A percentile compares a stretch with the other conserved stretches of the same genome.
Evolutionary conservation across 2,329 filamentous ascomycete species (phyloP).

Genomic region (Cladosporium sp.): DNA sequence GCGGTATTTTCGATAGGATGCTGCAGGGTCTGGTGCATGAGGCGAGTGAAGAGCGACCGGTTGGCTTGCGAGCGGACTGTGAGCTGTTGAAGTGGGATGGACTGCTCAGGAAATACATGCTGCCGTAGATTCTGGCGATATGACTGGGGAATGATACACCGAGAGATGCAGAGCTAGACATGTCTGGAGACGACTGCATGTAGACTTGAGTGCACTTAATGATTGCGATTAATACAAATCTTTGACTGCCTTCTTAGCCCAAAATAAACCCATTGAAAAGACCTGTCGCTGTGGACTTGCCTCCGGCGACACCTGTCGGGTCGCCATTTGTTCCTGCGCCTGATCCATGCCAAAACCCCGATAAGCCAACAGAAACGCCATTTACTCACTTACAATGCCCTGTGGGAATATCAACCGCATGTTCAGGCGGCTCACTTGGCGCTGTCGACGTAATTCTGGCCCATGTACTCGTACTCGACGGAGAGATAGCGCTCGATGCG

Average conservation of each 20-base stretch:
- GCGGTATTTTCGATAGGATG: conserved; percentile 24
- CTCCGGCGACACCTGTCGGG: conserved; percentile 4
- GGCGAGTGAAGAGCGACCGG: conserved; percentile 14
- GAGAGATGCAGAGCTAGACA: conserved; percentile 5
- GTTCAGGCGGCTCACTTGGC: conserved; percentile 14
- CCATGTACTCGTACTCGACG: conserved; percentile 68
- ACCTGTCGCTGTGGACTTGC: not conserved
- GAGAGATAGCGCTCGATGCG: conserved; percentile 75
- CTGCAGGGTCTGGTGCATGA: conserved; percentile 17
- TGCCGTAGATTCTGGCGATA: too few species aligned
- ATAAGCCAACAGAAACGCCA: not conserved
- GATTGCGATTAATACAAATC: not conserved
- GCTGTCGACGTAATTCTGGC: conserved; percentile 63
- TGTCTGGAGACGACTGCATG: not conserved
- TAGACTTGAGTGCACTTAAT: not conserved
- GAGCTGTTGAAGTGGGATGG: conserved; percentile 32
- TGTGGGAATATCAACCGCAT: not conserved
- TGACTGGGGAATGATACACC: too few species aligned
- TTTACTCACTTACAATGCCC: not conserved
- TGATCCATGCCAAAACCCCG: not conserved
- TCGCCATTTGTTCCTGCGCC: not conserved
- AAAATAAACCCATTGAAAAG: not conserved
- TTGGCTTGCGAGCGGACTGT: conserved; percentile 32
- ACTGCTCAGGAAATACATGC: conserved; percentile 23
- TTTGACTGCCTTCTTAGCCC: not conserved